Base-by-base conservation (phyloP, 345 rosid genomes). In the Citrus australasica region DNA sequence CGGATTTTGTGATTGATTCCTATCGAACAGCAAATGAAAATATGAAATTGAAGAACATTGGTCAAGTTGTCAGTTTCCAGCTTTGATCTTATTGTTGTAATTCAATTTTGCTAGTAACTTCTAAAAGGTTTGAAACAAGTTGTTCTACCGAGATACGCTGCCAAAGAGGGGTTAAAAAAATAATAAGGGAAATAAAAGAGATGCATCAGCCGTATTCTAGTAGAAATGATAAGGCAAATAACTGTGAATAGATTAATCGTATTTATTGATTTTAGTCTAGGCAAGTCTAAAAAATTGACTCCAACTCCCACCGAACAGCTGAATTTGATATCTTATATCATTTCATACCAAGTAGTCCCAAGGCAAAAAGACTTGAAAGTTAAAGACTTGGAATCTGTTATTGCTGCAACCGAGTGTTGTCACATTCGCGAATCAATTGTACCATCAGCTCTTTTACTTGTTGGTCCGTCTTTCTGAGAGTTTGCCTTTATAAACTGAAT, bases 401-500 rank as follows among this genome's bases (percentile, higher is more conserved):
- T 30, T 28, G 21, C 69, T 40, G 69, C 35, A 32, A 40, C 69
- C 11, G 27, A 73, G 28, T 25, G 48, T 62, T 6, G 27, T 75
- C 48, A 75, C 5, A 66, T 82, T 21, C 83, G 77, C 0, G 91
- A 76, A 4, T 33, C 77, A 25, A 79, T 73, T 17, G 55, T 38
- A 76, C 24, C 60, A 73, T 64, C 73, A 6, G 59, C 37, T 73
- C 56, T 64, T 13, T 21, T 55, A 38, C 37, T 28, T 24, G 71
- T 65, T 6, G 67, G 53, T 33, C 25, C 59, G 60, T 77, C 73
- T 58, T 53, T 75, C 19, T 5, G 69, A 77, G 14, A 22, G 73
- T 75, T 82, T 79, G 68, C 80, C 79, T 73, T 80, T 56, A 90
- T 32, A 76, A 92, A 95, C 66, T 90, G 83, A 0, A 89, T 60